Percentiles rank a stretch among this genome's conserved stretches.
Evolutionary conservation across 495 filamentous ascomycete species (phyloP).

Genomic region (Parmelia sp.): DNA sequence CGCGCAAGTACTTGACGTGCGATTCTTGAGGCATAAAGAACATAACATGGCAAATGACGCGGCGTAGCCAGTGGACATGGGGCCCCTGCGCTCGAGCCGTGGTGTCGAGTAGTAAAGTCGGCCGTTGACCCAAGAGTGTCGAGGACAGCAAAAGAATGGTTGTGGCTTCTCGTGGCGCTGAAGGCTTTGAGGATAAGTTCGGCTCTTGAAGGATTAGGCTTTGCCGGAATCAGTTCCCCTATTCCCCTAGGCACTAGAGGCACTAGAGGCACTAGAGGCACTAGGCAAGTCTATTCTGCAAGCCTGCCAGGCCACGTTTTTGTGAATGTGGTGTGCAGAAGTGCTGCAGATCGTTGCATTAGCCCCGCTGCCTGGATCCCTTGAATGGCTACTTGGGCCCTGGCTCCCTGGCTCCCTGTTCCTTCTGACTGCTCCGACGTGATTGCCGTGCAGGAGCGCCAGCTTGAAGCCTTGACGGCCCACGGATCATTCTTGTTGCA

Average conservation of each 20-base stretch:
- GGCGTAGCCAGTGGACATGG: neutral
- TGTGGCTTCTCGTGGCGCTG: slow-evolving; percentile 1
- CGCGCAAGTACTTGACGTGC: no score
- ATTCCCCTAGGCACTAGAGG: slow-evolving; percentile 5
- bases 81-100: neutral
- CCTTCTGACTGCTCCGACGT: neutral
- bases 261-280: no score
- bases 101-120: neutral
- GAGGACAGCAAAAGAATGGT: neutral
- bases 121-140: neutral
- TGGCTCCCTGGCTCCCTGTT: no score
- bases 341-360: slow-evolving; percentile 15
- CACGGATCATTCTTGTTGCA: neutral
- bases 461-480: slow-evolving; percentile 5
- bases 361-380: slow-evolving; percentile 11
- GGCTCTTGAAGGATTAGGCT: slow-evolving; percentile 6
- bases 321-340: slow-evolving; percentile 12
- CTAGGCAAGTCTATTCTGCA: slow-evolving; percentile 13
- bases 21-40: no score
- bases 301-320: slow-evolving; percentile 16
- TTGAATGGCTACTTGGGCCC: no score
- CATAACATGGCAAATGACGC: neutral
- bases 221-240: slow-evolving; percentile 14
- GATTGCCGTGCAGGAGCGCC: slow-evolving; percentile 14
- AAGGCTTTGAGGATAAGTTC: neutral